phyloP scores from a whole-genome alignment of 2,329 filamentous ascomycete species.

The Xylaria sp. region DNA sequence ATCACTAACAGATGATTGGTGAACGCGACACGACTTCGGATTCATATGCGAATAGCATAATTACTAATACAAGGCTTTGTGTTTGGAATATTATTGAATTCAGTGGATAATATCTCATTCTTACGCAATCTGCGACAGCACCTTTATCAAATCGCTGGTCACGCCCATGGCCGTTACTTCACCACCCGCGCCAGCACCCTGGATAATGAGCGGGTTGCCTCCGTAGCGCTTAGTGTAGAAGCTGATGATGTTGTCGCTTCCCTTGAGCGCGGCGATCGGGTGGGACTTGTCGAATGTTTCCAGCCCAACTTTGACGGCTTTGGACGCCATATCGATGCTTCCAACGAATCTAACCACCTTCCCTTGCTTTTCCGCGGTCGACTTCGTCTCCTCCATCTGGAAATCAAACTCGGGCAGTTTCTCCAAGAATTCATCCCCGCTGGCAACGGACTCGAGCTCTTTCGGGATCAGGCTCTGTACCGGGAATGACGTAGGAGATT shows the following conservation, averaged over 20 bases:
- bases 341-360: slow-evolving; percentile 96
- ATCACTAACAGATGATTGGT: slow-evolving; percentile 19
- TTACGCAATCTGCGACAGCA: slow-evolving; percentile 72
- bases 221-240: slow-evolving; percentile 98
- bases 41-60: slow-evolving; percentile 6
- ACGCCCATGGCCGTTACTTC: slow-evolving; percentile 99
- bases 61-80: slow-evolving; percentile 15
- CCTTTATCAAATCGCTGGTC: slow-evolving; percentile 90
- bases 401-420: slow-evolving; percentile 81
- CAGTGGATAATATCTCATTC: slow-evolving; percentile 24
- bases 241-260: slow-evolving; percentile 98
- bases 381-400: slow-evolving; percentile 89
- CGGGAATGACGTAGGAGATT: slow-evolving; percentile 86
- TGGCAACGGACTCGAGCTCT: slow-evolving; percentile 77
- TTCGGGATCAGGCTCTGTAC: slow-evolving; percentile 92
- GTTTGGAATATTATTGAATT: slow-evolving; percentile 17
- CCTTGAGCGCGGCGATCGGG: slow-evolving; percentile 92
- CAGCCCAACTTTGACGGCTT: slow-evolving; percentile 87
- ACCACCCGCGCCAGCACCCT: slow-evolving; percentile 91
- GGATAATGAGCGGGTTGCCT: slow-evolving; percentile 87
- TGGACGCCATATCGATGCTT: slow-evolving; percentile 82
- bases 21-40: neutral
- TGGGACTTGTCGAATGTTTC: slow-evolving; percentile 88
- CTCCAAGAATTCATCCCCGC: slow-evolving; percentile 84
- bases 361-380: slow-evolving; percentile 81